Base-by-base conservation (phyloP, 306 rosid genomes). In the Hippophae rhamnoides region DNA sequence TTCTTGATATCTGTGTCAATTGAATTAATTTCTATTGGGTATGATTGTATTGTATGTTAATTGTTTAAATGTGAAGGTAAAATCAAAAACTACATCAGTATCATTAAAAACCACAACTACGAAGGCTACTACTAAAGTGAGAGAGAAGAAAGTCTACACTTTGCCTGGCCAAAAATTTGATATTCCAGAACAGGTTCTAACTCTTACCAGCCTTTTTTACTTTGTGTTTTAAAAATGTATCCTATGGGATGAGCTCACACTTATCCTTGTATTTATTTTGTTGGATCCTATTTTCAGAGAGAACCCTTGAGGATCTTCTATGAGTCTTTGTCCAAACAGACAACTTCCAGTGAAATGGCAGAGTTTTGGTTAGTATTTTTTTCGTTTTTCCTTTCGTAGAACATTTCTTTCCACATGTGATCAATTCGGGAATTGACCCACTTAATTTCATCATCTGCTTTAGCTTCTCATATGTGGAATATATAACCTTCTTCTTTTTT, bases 91-190 rank as follows among this genome's bases (percentile, higher is more conserved):
- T 14, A 56, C 62, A 51, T 45, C 84, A 9, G 75, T 67, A 6
- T 65, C 88, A 27, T 67, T 81, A 27, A 83, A 78, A 69, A 56
- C 74, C 48, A 54, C 65, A 23, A 72, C 59, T 40, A 77, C 74
- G 62, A 72, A 56, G 46, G 73, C 74, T 5, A 61, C 82, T 10
- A 77, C 84, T 52, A 87, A 45, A 72, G 87, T 76, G 75, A 85
- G 78, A 67, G 87, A 79, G 81, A 89, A 78, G 86, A 90, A 90
- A 69, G 87, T 85, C 5, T 90, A 70, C 61, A 83, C 72, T 76
- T 63, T 87, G 72, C 69, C 95, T 47, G 98, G 98, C 69, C 98
- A 90, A 86, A 86, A 79, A 75, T 86, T 26, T 69, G 98, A 90
- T 70, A 85, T 89, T 69, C 98, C 98, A 25, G 95, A 87, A 76